Evolutionary conservation across 1,284 basidiomycete genomes (phyloP).

Genomic region (Chiua sp.): DNA sequence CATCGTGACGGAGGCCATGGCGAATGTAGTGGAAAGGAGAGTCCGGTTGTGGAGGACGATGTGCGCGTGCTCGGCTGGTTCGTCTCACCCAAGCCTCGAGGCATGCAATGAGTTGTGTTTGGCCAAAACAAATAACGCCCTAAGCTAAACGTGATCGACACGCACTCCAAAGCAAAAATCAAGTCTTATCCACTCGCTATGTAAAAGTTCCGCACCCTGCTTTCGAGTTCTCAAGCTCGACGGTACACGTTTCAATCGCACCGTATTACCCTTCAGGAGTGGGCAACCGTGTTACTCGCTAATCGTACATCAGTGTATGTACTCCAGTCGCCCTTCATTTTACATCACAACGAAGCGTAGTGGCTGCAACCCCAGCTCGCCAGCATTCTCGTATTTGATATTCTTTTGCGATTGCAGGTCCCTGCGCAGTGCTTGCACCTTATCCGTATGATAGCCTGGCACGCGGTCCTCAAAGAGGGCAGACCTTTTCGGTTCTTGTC

Average conservation of each 20-base stretch:
- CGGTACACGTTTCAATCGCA: neutral
- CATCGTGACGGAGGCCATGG: constrained; percentile 56
- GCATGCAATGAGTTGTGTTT: constrained; percentile 34
- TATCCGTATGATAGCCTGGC: constrained; percentile 17
- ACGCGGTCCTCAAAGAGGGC: constrained; percentile 6
- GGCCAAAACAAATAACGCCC: constrained; percentile 36
- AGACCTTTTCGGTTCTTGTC: constrained; percentile 14
- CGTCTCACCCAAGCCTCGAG: constrained; percentile 38
- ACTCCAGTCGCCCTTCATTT: constrained; percentile 9
- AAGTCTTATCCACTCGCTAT: too few relatives aligned
- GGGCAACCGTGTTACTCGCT: neutral
- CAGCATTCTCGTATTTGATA: constrained; percentile 29
- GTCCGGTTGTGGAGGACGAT: constrained; percentile 13
- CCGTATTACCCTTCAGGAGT: neutral
- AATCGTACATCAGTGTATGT: constrained; percentile 11
- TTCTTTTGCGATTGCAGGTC: constrained; percentile 16
- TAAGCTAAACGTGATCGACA: neutral
- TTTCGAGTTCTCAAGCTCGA: neutral
- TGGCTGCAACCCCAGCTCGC: constrained; percentile 1
- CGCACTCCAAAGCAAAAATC: too few relatives aligned
- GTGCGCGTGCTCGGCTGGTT: constrained; percentile 20
- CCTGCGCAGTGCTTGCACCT: constrained; percentile 14
- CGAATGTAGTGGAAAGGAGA: constrained; percentile 25
- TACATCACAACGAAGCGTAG: constrained; percentile 19
- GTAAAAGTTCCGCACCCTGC: too few relatives aligned